These are phyloP conservation scores for Botrytis tulipae DNA, from an alignment of 2,329 filamentous ascomycete species.

Conservation along the genomic window DNA sequence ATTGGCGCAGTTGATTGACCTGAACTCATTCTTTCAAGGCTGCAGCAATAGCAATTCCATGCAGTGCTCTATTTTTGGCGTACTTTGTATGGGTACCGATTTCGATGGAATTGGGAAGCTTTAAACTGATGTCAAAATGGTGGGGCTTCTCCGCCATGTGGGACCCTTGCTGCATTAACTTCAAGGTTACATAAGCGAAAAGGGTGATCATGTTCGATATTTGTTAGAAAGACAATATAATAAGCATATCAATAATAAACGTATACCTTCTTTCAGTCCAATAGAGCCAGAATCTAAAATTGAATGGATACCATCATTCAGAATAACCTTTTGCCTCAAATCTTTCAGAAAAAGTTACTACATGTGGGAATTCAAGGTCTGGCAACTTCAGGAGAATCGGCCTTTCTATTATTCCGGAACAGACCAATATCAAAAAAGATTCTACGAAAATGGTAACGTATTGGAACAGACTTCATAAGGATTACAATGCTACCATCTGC, in stretches of 20 bases:
- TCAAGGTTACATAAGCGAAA: not conserved
- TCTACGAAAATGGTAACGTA: not conserved
- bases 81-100: not conserved
- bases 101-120: not conserved
- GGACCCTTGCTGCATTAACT: conserved; percentile 9
- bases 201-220: not conserved
- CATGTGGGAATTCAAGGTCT: not conserved
- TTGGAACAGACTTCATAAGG: not conserved
- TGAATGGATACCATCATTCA: too few relatives aligned
- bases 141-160: conserved; percentile 13
- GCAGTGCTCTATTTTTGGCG: not conserved
- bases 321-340: too few relatives aligned
- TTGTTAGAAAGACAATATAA: not conserved
- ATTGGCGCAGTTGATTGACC: not conserved
- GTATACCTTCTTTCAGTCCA: not conserved
- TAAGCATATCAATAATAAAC: not conserved
- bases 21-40: conserved; percentile 14
- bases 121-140: conserved; percentile 11
- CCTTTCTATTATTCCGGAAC: conserved; percentile 12
- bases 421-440: conserved; percentile 12
- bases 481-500: not conserved
- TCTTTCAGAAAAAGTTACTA: not conserved
- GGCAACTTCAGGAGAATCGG: not conserved
- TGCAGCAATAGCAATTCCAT: conserved; percentile 1
- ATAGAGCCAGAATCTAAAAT: not conserved